Base-by-base conservation (phyloP, 345 rosid species). In the Hibiscus syriacus region DNA sequence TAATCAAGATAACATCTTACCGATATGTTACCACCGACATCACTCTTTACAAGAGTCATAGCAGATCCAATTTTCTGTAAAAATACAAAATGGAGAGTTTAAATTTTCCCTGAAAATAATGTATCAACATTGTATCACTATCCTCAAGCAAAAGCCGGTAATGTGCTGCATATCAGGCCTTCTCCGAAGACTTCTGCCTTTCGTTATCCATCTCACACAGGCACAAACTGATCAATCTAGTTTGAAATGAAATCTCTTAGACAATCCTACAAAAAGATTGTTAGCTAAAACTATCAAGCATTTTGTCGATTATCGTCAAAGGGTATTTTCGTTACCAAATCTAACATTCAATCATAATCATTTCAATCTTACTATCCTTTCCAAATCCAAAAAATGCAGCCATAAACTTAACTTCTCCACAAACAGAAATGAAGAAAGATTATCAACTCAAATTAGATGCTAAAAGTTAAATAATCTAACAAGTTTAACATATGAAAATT, bases 11-110 rank as follows among this genome's bases (percentile, higher is more conserved):
- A 55, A 64, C 30, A 11, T 19, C 72, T 56, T 76, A 94, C 99
- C 80, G 93, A 67, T 49, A 93, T 83, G 76, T 93, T 93, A 30
- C 98, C 97, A 36, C 96, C 95, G 41, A 94, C 72, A 78, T 94
- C 99, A 72, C 86, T 70, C 80, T 94, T 94, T 70, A 94, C 96
- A 16, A 94, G 91, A 13, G 85, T 34, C 96, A 94, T 83, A 61
- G 99, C 92, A 30, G 95, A 82, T 73, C 99, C 97, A 79, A 94
- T 94, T 87, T n/a, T 94, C 98, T 93, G 86, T 12, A n/a, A 60
- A 2, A 55, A 29, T 20, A 43, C 16, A 58, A 61, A 14, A 39
- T 5, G 11, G 27, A 72, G 46, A 5, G 25, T 52, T 9, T 67
- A 50, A 53, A 0, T 13, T 32, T 38, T 13, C 17, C 3, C 36